Base-by-base conservation (phyloP, 805 yeast species). In the Lipomyces lipofer region DNA sequence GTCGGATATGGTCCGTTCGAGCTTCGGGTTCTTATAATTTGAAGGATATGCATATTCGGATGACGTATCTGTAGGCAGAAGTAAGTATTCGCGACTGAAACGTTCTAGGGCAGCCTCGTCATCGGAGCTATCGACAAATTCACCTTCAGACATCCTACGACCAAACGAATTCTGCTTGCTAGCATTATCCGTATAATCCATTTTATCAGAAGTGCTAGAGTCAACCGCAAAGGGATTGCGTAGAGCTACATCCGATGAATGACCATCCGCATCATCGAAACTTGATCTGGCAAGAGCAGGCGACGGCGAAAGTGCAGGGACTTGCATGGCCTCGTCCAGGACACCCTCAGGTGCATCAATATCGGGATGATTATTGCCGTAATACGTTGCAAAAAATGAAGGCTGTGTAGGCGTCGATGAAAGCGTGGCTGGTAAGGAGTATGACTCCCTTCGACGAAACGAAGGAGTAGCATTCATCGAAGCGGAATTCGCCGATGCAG, bases 1-100 rank as follows among this genome's bases (percentile, higher is more conserved):
- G 58, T 81, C 85, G 15, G 82, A 78, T 50, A 80, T 66, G 19
- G 84, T 73, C 62, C 82, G 77, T 66, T 79, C 78, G 38, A 78
- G 69, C 13, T 71, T 68, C 24, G 84, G 84, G 29, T 58, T 58
- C 38, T 53, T 53, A 54, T 78, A 73, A 21, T 72, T 21, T 1
- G 58, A 47, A 4, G 50, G 47, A 19, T 15, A 43, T 10, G 49
- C 32, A 30, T 52, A 43, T 5, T 50, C 51, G 24, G 47, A 8
- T 3, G 47, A n/a, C 25, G 49, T 48, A 47, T 54, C 59, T 54
- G 48, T 32, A 12, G 54, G 39, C 15, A 46, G 35, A 29, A 39
- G 54, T 49, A 43, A 54, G 51, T 52, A 52, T 13, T 24, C 30
- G 48, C 35, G 47, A n/a, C 21, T 21, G 22, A 43, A 24, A 22